Base-by-base conservation (phyloP, 176 grass and related monocot species). In the Avena eriantha region DNA sequence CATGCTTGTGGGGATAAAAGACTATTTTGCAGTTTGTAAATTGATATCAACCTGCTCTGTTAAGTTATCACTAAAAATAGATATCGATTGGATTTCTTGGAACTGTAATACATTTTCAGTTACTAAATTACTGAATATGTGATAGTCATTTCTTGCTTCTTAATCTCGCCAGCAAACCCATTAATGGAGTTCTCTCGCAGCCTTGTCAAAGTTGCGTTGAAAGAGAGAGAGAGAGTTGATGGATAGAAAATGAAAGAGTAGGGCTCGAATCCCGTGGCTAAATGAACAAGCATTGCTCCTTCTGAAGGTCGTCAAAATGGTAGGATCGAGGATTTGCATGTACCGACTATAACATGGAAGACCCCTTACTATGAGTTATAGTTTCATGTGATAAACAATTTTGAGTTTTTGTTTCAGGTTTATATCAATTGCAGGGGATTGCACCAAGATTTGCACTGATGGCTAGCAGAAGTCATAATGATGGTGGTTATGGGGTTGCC, bases 181-280 rank as follows among this genome's bases (percentile, higher is more conserved):
- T 98, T 93, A 34, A 92, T 93, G 70, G 96, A 98, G 63, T 98
- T 98, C 78, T 94, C 95, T 24, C 92, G 95, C 22, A 97, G 84
- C 85, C 92, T 97, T 80, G 92, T 92, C 39, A 98, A 95, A 89
- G 96, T 94, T 70, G 93, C 93, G 13, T 95, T 92, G 96, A 98
- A 98, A 92, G 96, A 29, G 29, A 29, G 29, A 29, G 29, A 98
- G 86, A 95, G 96, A 82, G 96, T 98, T 76, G 96, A 98, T 94
- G 96, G 96, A 18, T 98, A 93, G 96, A 98, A 98, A 89, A 98
- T 95, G 93, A 98, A 98, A 85, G 96, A 95, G 49, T 95, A 94
- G 74, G 91, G 89, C 88, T 88, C 80, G 64, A 82, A 89, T 82
- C 93, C 96, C 69, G 95, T 93, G 88, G 88, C 91, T 48, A 98